These are phyloP conservation scores for Chytridiales sp. DNA, from an alignment of 371 early-diverging fungal species.

Conservation along the genomic window DNA sequence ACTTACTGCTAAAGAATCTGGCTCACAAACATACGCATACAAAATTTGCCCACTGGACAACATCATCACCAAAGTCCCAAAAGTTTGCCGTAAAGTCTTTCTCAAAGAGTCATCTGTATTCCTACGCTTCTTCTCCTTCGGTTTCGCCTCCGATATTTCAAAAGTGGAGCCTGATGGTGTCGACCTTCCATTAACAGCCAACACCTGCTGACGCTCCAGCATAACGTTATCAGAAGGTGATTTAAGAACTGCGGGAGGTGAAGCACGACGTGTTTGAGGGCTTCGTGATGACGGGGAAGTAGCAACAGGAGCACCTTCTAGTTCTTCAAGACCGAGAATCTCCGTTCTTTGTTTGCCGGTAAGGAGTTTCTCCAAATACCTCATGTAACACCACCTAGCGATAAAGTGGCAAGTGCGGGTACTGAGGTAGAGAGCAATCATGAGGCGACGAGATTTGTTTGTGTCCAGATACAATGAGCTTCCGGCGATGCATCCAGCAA, in stretches of 20 bases:
- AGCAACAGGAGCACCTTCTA: too few species aligned
- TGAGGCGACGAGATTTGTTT: constrained; percentile 68
- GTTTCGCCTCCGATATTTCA: not conserved
- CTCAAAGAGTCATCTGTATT: too few species aligned
- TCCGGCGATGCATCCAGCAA: constrained; percentile 79
- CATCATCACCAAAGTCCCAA: constrained; percentile 68
- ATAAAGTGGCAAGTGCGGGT: constrained; percentile 74
- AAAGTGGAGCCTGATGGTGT: too few species aligned
- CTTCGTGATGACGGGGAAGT: too few species aligned
- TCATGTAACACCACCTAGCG: constrained; percentile 34
- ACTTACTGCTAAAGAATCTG: constrained; percentile 56
- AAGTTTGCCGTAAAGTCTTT: constrained; percentile 49
- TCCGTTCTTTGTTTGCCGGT: not conserved
- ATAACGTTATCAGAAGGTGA: too few species aligned
- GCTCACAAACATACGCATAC: constrained; percentile 62
- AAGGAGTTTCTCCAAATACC: constrained; percentile 4
- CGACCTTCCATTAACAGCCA: too few species aligned
- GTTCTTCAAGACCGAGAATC: constrained; percentile 15
- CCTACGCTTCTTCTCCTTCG: constrained; percentile 4
- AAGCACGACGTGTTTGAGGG: not conserved
- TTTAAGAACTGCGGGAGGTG: too few species aligned
- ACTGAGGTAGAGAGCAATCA: constrained; percentile 75
- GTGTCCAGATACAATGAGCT: constrained; percentile 65
- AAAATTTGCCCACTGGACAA: constrained; percentile 64
- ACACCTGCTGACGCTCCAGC: too few species aligned